Evolutionary conservation across 2,329 filamentous ascomycete genomes (phyloP), one percentile per base, ranked within the genome.

Genomic region (Fusarium sp.): DNA sequence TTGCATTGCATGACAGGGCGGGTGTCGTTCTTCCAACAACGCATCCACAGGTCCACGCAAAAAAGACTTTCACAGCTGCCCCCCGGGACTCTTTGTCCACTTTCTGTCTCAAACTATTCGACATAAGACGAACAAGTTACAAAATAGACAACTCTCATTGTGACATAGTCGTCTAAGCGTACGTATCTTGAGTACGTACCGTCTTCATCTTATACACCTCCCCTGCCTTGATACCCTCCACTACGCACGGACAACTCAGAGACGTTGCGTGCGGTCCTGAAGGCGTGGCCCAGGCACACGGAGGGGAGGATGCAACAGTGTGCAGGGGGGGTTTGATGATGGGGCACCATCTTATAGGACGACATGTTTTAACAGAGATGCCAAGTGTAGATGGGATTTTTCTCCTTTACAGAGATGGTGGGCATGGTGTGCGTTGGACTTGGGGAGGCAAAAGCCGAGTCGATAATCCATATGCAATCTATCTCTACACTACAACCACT

Each of bases 331-430:
- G 50, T 39, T 69, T 74, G 76, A 75, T 78, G 77, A 79, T 78
- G 76, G 76, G 77, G 77, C 77, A 78, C 62, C 60, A 60, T 75
- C 70, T 73, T 57, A 78, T 77, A 78, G 76, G 76, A 67, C 57
- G 49, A 45, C 45, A 56, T 32, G 32, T 47, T 64, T 49, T 50
- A 54, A 55, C 31, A 60, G 21, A 59, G 49, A 59, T 59, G 55
- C 47, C 57, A 55, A 55, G 44, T 43, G 29, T 29, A 65, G 53
- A 65, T 52, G 37, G 49, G 38, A 44, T 59, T 51, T 57, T 42
- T 49, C 19, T 48, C 11, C 29, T 43, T 58, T 21, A 6, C 7
- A 23, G 47, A 52, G 59, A 53, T 65, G 63, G 63, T 65, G 63
- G 61, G 60, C 6, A 63, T 19, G 57, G 52, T 54, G 43, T 58